phyloP scores from a whole-genome alignment of 2,329 filamentous ascomycete species.

The Dactylellina drechsleri region DNA sequence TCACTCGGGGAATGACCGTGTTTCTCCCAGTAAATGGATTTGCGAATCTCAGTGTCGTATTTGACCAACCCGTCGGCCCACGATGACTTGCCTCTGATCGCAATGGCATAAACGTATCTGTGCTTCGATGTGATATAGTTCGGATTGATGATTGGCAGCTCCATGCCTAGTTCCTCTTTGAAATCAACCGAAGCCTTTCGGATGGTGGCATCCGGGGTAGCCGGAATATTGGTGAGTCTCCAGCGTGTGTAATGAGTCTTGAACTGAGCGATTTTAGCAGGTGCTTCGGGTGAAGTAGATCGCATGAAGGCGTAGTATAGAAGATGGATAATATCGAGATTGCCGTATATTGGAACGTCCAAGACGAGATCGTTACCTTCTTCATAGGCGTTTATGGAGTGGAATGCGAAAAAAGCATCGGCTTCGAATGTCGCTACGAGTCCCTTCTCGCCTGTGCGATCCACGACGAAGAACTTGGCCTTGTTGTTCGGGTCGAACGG shows the following conservation, averaged over 20 bases:
- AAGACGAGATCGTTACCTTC: constrained; percentile 70
- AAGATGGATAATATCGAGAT: constrained; percentile 71
- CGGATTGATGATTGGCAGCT: constrained; percentile 75
- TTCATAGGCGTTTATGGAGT: constrained; percentile 81
- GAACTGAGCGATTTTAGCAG: constrained; percentile 64
- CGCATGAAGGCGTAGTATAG: constrained; percentile 77
- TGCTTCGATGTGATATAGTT: constrained; percentile 66
- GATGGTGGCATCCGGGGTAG: constrained; percentile 16
- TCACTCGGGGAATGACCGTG: constrained; percentile 74
- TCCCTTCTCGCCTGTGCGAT: constrained; percentile 71
- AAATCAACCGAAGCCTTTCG: constrained; percentile 49
- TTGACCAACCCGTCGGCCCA: constrained; percentile 74
- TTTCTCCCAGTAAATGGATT: constrained; percentile 69
- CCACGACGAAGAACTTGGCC: constrained; percentile 78
- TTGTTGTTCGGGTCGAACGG: constrained; percentile 69
- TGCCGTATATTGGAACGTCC: constrained; percentile 74
- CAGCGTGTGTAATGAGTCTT: constrained; percentile 58
- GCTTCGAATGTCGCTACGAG: constrained; percentile 76
- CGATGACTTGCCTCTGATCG: constrained; percentile 69
- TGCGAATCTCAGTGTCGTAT: constrained; percentile 70
- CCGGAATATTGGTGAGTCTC: constrained; percentile 57
- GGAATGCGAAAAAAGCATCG: constrained; percentile 79
- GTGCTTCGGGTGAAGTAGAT: constrained; percentile 66
- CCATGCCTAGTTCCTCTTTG: constrained; percentile 59
- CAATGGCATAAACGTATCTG: constrained; percentile 71